Percentiles rank a stretch among this genome's conserved stretches.
phyloP scores from a whole-genome alignment of 1,284 basidiomycete species.

The Fereydounia khargensis region DNA sequence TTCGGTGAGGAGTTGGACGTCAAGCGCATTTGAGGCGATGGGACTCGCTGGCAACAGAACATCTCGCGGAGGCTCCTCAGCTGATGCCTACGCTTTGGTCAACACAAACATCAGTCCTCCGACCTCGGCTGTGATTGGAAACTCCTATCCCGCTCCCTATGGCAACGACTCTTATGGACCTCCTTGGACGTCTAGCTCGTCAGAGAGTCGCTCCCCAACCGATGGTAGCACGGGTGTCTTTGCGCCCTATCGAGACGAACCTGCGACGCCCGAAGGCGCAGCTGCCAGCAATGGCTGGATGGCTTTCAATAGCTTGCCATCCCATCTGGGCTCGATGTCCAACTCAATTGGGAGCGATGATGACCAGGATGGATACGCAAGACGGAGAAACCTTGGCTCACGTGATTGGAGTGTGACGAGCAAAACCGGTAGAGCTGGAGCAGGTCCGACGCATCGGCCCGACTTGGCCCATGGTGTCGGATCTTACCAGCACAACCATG shows the following conservation, averaged over 20 bases:
- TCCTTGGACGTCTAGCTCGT: too few relatives aligned
- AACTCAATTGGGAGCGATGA: too few relatives aligned
- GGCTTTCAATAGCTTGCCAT: too few relatives aligned
- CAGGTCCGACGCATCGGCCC: slow-evolving; percentile 21
- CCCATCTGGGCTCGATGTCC: too few relatives aligned
- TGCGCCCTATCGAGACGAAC: slow-evolving; percentile 16
- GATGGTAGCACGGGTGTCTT: slow-evolving; percentile 10
- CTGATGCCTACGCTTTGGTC: slow-evolving; percentile 19
- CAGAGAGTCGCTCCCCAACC: slow-evolving; percentile 14
- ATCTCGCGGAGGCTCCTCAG: neutral
- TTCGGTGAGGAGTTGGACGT: slow-evolving; percentile 31
- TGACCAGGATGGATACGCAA: too few relatives aligned
- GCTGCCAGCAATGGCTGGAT: too few relatives aligned
- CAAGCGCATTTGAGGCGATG: slow-evolving; percentile 16
- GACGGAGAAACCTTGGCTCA: too few relatives aligned
- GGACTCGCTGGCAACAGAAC: slow-evolving; percentile 1
- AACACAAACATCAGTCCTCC: slow-evolving; percentile 1
- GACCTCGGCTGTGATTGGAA: neutral
- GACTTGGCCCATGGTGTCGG: too few relatives aligned
- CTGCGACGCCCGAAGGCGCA: slow-evolving; percentile 3
- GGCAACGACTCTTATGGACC: too few relatives aligned
- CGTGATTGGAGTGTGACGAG: too few relatives aligned
- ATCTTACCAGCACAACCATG: slow-evolving; percentile 26
- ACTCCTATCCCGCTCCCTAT: too few relatives aligned
- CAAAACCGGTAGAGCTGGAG: slow-evolving; percentile 20